These are phyloP conservation scores for Talaromyces trachyspermus DNA, from an alignment of 495 filamentous ascomycete genomes.

Conservation along the genomic window DNA sequence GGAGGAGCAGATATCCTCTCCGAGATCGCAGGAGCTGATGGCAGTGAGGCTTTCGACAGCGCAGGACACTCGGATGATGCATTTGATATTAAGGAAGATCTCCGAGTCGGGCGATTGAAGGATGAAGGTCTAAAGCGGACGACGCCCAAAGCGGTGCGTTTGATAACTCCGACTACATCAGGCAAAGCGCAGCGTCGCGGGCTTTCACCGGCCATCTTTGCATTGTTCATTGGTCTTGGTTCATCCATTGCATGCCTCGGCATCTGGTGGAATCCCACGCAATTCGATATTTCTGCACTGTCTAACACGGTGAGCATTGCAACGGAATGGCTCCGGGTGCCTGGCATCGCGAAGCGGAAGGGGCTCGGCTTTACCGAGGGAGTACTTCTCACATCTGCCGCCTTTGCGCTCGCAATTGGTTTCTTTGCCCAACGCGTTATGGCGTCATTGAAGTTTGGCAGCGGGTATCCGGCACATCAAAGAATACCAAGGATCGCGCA, in stretches of 20 bases:
- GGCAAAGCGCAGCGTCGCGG: not conserved
- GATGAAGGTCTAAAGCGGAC: not conserved
- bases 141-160: not conserved
- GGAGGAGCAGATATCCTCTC: constrained; percentile 42
- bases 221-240: not conserved
- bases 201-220: not conserved
- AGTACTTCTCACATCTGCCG: not conserved
- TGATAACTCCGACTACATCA: constrained; percentile 1
- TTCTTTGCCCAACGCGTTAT: not conserved
- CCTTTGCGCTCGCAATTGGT: not conserved
- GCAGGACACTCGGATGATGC: constrained; percentile 48
- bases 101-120: not conserved
- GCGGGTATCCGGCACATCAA: not conserved
- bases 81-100: constrained; percentile 17
- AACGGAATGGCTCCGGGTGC: not conserved
- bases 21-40: constrained; percentile 46
- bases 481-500: constrained; percentile 14
- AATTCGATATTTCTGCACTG: not conserved
- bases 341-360: not conserved
- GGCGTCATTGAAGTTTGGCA: not conserved
- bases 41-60: constrained; percentile 43
- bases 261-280: not conserved
- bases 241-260: not conserved
- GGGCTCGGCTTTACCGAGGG: not conserved
- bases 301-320: not conserved